Evolutionary conservation across 2,329 filamentous ascomycete species (phyloP), one percentile per base, ranked within the genome.

Genomic region (Hymenoscyphus infarciens): DNA sequence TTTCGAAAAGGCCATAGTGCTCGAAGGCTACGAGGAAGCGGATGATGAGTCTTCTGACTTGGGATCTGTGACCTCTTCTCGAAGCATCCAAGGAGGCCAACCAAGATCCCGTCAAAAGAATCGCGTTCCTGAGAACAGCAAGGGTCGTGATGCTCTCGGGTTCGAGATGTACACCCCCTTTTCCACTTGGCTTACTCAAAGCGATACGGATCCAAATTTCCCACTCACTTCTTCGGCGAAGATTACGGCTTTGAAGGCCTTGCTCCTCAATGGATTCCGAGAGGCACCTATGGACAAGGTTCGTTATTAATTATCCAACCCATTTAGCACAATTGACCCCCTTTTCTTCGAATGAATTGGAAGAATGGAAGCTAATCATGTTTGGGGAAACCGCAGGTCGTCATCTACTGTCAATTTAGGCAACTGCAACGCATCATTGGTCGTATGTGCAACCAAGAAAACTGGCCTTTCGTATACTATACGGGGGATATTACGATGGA

Each of bases 351-450:
- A 27, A 15, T 27, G 22, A 6, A 16, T 54, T 29, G 10, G 5
- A 31, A 16, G 2, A 27, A 27, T 16, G 27, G 19, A 54, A 15
- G 52, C 19, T 54, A 54, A 25, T 54, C 10, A 7, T 29, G 5
- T 29, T 13, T 25, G n/a, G 16, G 11, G 10, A n/a, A 27, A 42
- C 33, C 2, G 33, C 45, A 73, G 71, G 68, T 73, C 1, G 70
- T 83, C 83, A 62, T 88, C 55, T 88, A 86, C 66, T 83, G 81
- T 0, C 83, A 88, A 66, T 88, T 85, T 63, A 72, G 82, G 1
- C 74, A 78, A 2, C 81, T 86, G 67, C 77, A 84, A 5, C 70
- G 75, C 0, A 81, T 87, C 19, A 68, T 88, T 2, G 71, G 66
- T 0, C 76, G 74, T 1, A 75, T 87, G 45, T 87, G 82, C 69